A percentile compares a stretch with the other conserved stretches of the same genome.
phyloP scores from a whole-genome alignment of 2,329 filamentous ascomycete species.

The Talaromyces sp. region DNA sequence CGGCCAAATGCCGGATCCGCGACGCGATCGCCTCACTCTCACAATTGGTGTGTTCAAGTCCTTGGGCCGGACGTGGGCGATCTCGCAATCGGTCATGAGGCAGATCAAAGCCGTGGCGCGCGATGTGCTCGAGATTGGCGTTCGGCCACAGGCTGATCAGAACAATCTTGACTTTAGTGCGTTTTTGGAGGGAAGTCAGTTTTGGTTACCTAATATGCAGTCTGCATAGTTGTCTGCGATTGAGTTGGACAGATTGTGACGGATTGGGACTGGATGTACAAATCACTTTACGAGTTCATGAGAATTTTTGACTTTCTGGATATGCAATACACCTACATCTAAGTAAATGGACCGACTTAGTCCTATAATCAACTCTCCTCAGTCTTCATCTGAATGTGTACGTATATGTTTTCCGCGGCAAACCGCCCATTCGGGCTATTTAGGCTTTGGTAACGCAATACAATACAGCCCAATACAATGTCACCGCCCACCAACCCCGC shows the following conservation, averaged over 20 bases:
- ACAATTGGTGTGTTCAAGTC: slow-evolving; percentile 73
- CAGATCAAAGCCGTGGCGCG: slow-evolving; percentile 78
- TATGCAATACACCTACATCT: not conserved
- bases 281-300: not conserved
- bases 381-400: not conserved
- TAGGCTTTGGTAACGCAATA: not conserved
- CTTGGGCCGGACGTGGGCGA: slow-evolving; percentile 67
- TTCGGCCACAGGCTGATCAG: slow-evolving; percentile 36
- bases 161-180: slow-evolving; percentile 31
- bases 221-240: not conserved
- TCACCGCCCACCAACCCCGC: not conserved
- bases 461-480: not conserved
- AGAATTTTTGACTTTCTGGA: not conserved
- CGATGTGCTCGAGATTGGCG: slow-evolving; percentile 57
- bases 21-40: slow-evolving; percentile 68
- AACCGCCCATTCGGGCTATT: not conserved
- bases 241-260: not conserved
- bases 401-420: not conserved
- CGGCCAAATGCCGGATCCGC: slow-evolving; percentile 56
- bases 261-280: not conserved
- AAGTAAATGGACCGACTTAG: not conserved
- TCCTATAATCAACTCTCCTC: not conserved
- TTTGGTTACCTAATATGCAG: slow-evolving; percentile 30
- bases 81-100: slow-evolving; percentile 64
- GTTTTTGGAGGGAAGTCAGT: slow-evolving; percentile 34